phyloP scores from a whole-genome alignment of 805 yeast genomes.

The Kazachstania africana region DNA sequence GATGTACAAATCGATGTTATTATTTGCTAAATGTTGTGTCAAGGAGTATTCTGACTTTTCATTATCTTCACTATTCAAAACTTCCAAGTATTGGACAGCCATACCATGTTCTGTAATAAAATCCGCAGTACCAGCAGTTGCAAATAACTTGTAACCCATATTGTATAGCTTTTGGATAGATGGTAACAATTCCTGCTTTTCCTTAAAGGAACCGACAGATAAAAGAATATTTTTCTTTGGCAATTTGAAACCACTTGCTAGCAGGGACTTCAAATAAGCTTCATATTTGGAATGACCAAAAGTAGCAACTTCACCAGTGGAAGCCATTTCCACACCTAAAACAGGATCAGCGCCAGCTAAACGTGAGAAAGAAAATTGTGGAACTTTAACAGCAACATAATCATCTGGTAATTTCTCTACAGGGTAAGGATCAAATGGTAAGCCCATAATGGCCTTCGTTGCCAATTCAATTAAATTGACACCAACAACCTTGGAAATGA shows the following conservation, averaged over 20 bases:
- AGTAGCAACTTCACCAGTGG: conserved; percentile 97
- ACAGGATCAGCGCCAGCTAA: conserved; percentile 97
- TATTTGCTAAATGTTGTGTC: conserved; percentile 92
- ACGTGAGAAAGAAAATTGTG: conserved; percentile 94
- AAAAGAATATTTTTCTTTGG: conserved; percentile 91
- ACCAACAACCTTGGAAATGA: conserved; percentile 93
- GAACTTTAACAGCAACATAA: conserved; percentile 92
- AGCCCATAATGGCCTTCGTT: conserved; percentile 84
- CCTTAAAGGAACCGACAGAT: conserved; percentile 94
- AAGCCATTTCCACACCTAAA: conserved; percentile 97
- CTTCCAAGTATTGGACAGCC: conserved; percentile 92
- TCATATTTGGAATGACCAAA: conserved; percentile 95
- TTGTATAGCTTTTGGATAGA: conserved; percentile 68
- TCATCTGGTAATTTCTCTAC: conserved; percentile 79
- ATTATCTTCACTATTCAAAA: conserved; percentile 58
- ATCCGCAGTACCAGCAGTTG: conserved; percentile 98
- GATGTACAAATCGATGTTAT: conserved; percentile 90
- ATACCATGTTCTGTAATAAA: conserved; percentile 89
- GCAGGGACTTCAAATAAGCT: conserved; percentile 88
- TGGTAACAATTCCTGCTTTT: conserved; percentile 87
- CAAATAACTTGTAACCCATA: conserved; percentile 83
- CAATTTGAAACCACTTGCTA: conserved; percentile 88
- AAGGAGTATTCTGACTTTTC: conserved; percentile 90
- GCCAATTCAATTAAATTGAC: conserved; percentile 96
- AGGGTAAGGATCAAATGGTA: conserved; percentile 84